Evolutionary conservation across 805 yeast species (phyloP).

Genomic region (Cyberlindnera meyerae): DNA sequence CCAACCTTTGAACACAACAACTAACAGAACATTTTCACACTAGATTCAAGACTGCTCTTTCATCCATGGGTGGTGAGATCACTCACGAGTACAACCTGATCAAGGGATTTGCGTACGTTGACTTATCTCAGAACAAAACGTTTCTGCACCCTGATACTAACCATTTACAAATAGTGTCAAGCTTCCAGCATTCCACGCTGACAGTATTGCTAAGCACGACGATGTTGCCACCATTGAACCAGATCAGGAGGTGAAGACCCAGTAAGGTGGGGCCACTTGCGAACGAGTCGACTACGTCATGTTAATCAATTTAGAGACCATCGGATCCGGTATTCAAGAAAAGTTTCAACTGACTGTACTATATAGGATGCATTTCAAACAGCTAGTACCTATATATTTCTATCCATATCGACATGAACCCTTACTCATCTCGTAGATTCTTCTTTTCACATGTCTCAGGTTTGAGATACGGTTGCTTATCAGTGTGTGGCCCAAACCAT

Average conservation of each 20-base stretch:
- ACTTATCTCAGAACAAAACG: not conserved
- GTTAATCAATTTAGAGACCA: no score
- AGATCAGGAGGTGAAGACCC: slow-evolving; percentile 55
- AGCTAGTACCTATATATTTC: no score
- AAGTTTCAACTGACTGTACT: no score
- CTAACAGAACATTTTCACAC: slow-evolving; percentile 11
- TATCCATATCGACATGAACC: no score
- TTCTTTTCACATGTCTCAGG: no score
- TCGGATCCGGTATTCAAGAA: no score
- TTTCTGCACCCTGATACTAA: not conserved
- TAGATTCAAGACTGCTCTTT: slow-evolving; percentile 45
- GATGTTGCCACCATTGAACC: slow-evolving; percentile 59
- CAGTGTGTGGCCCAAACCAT: no score
- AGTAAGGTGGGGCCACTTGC: no score
- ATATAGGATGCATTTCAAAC: no score
- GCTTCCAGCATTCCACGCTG: slow-evolving; percentile 48
- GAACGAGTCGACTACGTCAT: no score
- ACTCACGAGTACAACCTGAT: slow-evolving; percentile 57
- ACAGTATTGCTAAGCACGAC: slow-evolving; percentile 42
- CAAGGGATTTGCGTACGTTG: slow-evolving; percentile 50
- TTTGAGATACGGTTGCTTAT: no score
- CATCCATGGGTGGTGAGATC: slow-evolving; percentile 54
- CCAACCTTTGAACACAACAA: not conserved
- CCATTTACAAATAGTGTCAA: slow-evolving; percentile 30
- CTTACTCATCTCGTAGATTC: no score